Base-by-base conservation (phyloP, 2,329 filamentous ascomycete species). In the Stagonosporopsis cucurbitacearum region DNA sequence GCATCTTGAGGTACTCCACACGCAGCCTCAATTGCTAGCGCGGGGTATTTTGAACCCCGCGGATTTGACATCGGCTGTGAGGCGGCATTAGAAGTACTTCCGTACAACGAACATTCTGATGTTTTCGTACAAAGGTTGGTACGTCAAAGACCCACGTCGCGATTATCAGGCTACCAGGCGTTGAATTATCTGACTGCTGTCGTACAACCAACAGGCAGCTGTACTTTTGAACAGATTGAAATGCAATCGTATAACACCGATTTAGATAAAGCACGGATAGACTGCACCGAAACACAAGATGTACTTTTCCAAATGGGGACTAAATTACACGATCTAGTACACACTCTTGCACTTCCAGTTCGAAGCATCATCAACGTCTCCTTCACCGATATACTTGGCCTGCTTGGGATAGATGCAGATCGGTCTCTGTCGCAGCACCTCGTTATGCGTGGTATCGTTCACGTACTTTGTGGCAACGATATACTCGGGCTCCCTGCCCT, bases 401-500 rank as follows among this genome's bases (percentile, higher is more conserved):
- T 64, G 54, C 46, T 68, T 66, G 0, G 70, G 72, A 44, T 74
- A 74, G 64, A 71, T 72, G 58, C 73, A 75, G 19, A 75, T 62
- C 30, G 66, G 69, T 30, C 71, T 62, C 52, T 72, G 70, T 47
- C 69, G 65, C 45, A 62, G n/a, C 2, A 73, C 66, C 19, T 62
- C 56, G 2, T 39, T 52, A 2, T 63, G 61, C 9, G 41, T 56
- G 12, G 50, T 63, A 11, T 73, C 71, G 23, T 73, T 59, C 6
- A 58, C 60, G 42, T 65, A 72, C 57, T 70, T 73, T 0, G 69
- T 71, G 4, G 57, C 72, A 19, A 69, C 59, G n/a, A 75, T 59
- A 25, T 70, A 64, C 2, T 79, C 75, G 0, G 81, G 80, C 0
- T 75, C 77, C 3, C 62, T 53, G 3, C 66, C 71, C 13, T 73